Base-by-base conservation (phyloP, 1,284 basidiomycete genomes). In the Heterobasidion annosum region DNA sequence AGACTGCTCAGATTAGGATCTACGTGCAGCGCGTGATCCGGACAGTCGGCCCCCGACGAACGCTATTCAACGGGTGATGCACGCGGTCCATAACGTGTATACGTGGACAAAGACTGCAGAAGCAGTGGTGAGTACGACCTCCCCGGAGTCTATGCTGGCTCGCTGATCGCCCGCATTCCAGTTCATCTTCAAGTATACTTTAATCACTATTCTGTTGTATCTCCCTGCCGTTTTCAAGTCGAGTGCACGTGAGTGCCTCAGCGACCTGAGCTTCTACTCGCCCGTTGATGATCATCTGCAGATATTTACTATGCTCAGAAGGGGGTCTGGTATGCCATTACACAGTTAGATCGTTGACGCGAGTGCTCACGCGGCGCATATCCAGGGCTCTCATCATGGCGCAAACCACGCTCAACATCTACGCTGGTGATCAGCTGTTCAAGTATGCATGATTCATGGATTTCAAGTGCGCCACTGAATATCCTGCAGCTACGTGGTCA, bases 371-470 rank as follows among this genome's bases (percentile, higher is more conserved):
- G 33, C 32, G 9, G 34, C 2, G 10, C 40, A 18, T 18, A 48
- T 4, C 8, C 50, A 74, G 83, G 83, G 82, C 81, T 2, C 65
- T 85, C 54, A 83, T 85, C 63, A 86, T 85, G 81, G 75, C 80
- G 0, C 83, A 86, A 61, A 82, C 79, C 0, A 80, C 80, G 1
- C 60, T 87, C 50, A 82, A 79, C 45, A 73, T 85, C 9, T 82
- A 77, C 56, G 75, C 77, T 0, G 81, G 81, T 8, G 83, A 86
- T 61, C 82, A 85, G 61, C 73, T 86, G 12, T 74, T 68, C 60
- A 74, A 75, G 67, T 80, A 69, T 33, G 62, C 70, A 32, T 57
- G 63, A 19, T 58, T 69, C 44, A 56, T 56, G 37, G 7, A 33
- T 46, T 46, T 6, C 19, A 49, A 25, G 25, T 5, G 25, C 25